Evolutionary conservation across 306 rosid genomes (phyloP).

Genomic region (Dryas octopetala): DNA sequence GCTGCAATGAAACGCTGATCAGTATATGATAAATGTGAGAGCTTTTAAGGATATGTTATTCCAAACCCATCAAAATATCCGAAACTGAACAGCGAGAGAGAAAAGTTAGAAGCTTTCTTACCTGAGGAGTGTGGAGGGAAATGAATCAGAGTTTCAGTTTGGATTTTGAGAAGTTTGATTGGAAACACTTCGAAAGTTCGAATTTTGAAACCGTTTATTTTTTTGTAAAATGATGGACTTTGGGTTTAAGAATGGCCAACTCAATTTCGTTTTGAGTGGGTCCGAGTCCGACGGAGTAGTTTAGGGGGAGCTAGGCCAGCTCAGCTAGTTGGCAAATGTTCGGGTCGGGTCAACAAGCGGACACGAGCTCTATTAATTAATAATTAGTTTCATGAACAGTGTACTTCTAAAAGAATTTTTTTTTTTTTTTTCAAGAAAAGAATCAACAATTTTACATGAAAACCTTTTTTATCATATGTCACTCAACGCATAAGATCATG

Average conservation of each 20-base stretch:
- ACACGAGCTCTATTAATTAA: no score
- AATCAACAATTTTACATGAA: no score
- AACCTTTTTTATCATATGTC: no score
- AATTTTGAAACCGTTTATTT: neutral
- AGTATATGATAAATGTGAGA: neutral
- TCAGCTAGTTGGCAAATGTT: neutral
- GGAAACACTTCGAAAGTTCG: no score
- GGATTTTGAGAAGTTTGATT: neutral
- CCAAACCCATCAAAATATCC: neutral
- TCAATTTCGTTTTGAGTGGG: slow-evolving; percentile 2
- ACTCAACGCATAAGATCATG: no score
- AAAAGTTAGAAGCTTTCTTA: neutral
- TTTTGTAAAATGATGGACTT: neutral
- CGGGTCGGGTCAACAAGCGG: slow-evolving; percentile 7
- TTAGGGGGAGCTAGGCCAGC: neutral
- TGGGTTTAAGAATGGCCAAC: slow-evolving; percentile 9
- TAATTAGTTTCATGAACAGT: no score
- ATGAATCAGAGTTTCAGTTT: neutral
- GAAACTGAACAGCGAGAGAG: neutral
- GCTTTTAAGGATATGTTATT: neutral
- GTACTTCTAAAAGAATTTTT: no score
- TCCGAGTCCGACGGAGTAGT: neutral
- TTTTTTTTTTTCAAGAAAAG: no score
- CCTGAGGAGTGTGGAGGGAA: neutral
- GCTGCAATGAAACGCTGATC: neutral